Evolutionary conservation across 805 yeast genomes (phyloP), one percentile per base, ranked within the genome.

Genomic region (Lipomyces lipofer): DNA sequence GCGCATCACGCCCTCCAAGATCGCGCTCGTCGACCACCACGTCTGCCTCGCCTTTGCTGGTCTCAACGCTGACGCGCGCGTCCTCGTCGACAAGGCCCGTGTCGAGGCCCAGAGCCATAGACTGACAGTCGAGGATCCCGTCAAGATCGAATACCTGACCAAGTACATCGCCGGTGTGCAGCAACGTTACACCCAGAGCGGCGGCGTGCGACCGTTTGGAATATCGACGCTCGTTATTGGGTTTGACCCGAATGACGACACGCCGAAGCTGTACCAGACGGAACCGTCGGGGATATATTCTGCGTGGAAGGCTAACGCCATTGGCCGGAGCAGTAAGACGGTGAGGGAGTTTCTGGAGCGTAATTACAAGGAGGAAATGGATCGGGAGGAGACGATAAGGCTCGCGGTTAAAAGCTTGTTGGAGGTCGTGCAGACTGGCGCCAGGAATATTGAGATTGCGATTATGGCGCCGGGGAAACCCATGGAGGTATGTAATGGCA

Each of bases 121-220:
- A 70, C 79, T 94, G 66, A 89, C 92, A n/a, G 79, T 92, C 67
- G 99, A 92, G 70, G 98, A 94, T 68, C 86, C 97, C 0, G 97
- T 90, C 8, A 77, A 89, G 15, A 80, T 94, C 54, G 98, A 94
- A 68, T 94, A 91, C 70, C 77, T 94, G 70, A 89, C 99, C 33
- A 86, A 86, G 70, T 88, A 88, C 67, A 88, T 94, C 60, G 99
- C 99, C n/a, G 97, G 97, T 21, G 92, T 92, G 43, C 97, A 94
- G 73, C 99, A 94, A 71, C 82, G 85, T 71, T 94, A 92, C 73
- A 94, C 99, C 4, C 99, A 94, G 73, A 84, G 95, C 47, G 99
- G 99, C 63, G 99, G 99, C 72, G 97, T 94, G 24, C 82, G 99
- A 72, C 99, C 99, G 19, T 94, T 94, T 70, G 99, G 99, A 54